Evolutionary conservation across 192 early-diverging fungal genomes (phyloP).

Genomic region (Mortierella alpina): DNA sequence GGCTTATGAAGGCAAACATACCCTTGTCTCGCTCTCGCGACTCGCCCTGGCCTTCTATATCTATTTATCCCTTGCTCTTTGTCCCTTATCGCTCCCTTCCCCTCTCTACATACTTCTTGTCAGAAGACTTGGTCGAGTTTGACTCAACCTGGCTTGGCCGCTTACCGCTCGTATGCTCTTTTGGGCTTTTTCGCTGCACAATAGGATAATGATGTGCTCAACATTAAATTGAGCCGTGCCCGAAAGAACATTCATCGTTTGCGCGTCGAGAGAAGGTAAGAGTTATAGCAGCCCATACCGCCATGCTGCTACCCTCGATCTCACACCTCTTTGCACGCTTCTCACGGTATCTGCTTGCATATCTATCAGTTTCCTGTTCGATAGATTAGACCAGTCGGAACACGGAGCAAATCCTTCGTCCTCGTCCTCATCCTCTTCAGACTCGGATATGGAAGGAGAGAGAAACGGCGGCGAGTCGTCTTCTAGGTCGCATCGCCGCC

Average conservation of each 20-base stretch:
- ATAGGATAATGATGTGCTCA: constrained; percentile 61
- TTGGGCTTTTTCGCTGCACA: background rate
- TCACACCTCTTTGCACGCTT: background rate
- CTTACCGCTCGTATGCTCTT: background rate
- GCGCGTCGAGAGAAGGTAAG: constrained; percentile 58
- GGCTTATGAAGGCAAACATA: too few species aligned
- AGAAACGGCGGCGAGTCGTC: constrained; percentile 3
- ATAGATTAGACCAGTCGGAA: constrained; percentile 41
- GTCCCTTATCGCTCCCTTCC: too few species aligned
- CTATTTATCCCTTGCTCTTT: too few species aligned
- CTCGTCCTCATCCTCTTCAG: constrained; percentile 24
- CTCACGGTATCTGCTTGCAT: background rate
- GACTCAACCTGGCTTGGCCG: background rate
- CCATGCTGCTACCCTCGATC: background rate
- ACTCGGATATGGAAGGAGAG: constrained; percentile 28
- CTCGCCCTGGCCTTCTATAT: too few species aligned
- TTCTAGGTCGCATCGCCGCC: constrained; percentile 4
- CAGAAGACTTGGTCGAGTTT: too few species aligned
- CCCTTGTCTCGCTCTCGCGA: too few species aligned
- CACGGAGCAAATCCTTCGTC: constrained; percentile 10
- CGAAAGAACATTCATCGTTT: constrained; percentile 58
- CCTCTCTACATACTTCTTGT: too few species aligned
- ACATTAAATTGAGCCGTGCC: constrained; percentile 52
- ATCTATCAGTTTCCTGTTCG: constrained; percentile 47
- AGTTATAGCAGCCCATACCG: background rate